phyloP scores from a whole-genome alignment of 331 rosid species.

The Malus hybrid region DNA sequence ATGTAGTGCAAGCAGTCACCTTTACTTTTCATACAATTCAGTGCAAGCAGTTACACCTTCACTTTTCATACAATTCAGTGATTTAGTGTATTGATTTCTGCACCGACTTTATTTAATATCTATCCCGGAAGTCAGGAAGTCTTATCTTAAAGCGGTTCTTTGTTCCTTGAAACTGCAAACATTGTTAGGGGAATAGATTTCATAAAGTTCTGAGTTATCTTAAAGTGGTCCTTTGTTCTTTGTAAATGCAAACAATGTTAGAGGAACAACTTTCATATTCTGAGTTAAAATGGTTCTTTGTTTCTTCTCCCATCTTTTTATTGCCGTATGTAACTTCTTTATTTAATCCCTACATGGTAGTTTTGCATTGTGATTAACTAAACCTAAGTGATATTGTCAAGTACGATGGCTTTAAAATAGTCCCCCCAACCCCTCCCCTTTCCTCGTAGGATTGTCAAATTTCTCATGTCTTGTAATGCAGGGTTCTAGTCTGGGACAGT shows the following conservation, averaged over 20 bases:
- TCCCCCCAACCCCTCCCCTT: background rate
- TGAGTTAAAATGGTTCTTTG: background rate
- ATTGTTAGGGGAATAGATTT: background rate
- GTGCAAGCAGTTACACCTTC: background rate
- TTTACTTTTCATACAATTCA: background rate
- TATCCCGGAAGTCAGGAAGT: background rate
- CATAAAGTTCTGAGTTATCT: background rate
- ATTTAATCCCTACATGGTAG: background rate
- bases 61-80: background rate
- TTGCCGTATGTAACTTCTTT: background rate
- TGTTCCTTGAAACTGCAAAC: background rate
- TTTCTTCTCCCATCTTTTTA: background rate
- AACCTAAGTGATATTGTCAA: background rate
- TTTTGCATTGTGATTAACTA: background rate
- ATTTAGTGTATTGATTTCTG: background rate
- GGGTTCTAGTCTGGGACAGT: conserved; percentile 98
- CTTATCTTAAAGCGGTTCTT: background rate
- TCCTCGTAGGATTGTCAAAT: background rate
- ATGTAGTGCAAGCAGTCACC: background rate
- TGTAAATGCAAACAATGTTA: background rate
- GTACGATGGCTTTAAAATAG: background rate
- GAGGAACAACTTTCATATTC: background rate
- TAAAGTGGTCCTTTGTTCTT: background rate
- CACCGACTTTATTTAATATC: background rate
- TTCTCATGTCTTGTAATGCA: conserved; percentile 19